phyloP scores from a whole-genome alignment of 2,329 filamentous ascomycete species.

The Remersonia thermophila region DNA sequence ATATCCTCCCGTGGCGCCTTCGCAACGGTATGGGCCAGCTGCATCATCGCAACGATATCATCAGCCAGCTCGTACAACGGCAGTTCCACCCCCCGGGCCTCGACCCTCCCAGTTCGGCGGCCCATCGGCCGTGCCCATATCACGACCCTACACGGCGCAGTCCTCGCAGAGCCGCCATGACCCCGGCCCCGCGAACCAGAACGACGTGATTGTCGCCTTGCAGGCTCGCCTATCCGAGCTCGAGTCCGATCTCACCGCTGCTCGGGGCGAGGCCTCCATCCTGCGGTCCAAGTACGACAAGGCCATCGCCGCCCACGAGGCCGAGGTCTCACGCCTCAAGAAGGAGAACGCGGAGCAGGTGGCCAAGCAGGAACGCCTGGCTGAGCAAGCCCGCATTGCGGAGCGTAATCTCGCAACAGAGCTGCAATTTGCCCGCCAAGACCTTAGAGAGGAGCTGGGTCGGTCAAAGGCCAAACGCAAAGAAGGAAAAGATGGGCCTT shows the following conservation, averaged over 20 bases:
- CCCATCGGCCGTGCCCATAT: slow-evolving; percentile 20
- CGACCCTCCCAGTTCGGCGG: slow-evolving; percentile 31
- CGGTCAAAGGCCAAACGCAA: slow-evolving; percentile 25
- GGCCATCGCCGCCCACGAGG: slow-evolving; percentile 47
- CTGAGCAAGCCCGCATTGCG: slow-evolving; percentile 53
- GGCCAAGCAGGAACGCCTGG: slow-evolving; percentile 48
- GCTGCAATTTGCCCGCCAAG: slow-evolving; percentile 59
- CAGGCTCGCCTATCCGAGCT: slow-evolving; percentile 42
- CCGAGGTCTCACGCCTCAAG: slow-evolving; percentile 47
- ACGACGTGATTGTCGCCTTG: slow-evolving; percentile 32
- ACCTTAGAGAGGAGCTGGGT: slow-evolving; percentile 50
- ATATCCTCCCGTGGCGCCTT: not conserved
- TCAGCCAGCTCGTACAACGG: slow-evolving; percentile 16
- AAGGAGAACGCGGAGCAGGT: slow-evolving; percentile 52
- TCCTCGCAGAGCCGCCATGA: slow-evolving; percentile 21
- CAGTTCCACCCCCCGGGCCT: slow-evolving; percentile 19
- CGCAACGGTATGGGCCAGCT: slow-evolving; percentile 9
- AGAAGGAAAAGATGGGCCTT: slow-evolving; percentile 19
- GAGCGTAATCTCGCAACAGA: slow-evolving; percentile 55
- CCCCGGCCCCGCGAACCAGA: slow-evolving; percentile 17
- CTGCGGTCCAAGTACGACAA: slow-evolving; percentile 59
- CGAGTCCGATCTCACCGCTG: slow-evolving; percentile 45
- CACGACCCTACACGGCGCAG: slow-evolving; percentile 21
- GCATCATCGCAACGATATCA: slow-evolving; percentile 10
- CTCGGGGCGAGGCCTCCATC: slow-evolving; percentile 62